Evolutionary conservation across 495 filamentous ascomycete genomes (phyloP), one percentile per base, ranked within the genome.

Genomic region (Tuber borchii): DNA sequence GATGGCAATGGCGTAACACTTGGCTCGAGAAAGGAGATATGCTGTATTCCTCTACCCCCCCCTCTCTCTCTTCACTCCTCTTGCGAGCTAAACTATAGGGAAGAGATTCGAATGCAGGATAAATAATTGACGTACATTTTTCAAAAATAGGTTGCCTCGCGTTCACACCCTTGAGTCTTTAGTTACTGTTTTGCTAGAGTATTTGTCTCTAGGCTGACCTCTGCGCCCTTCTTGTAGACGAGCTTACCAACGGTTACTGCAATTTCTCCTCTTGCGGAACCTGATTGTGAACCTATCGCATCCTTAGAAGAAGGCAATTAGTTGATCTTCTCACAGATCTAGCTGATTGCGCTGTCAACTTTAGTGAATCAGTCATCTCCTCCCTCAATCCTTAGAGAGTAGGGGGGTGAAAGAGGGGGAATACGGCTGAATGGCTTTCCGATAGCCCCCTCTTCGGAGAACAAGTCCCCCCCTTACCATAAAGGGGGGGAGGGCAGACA

Each of bases 291-390:
- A 40, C 87, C 87, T 70, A 89, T 84, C 34, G 79, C 68, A 14
- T 87, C 86, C 17, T 86, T 84, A 73, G 85, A 86, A 48, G 78
- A 85, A 69, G 89, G 83, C 0, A 87, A 87, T 0, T 88, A 89
- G n/a, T 88, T 88, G 12, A 90, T 75, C 48, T 82, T 85, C 72
- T 90, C 83, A 9, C 85, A 87, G 9, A 84, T 84, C 44, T 86
- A 85, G 22, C 88, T 87, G 46, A 90, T 84, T 0, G 84, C 82
- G 39, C 89, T 88, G 20, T 89, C 84, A 19, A 86, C 81, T 82
- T 22, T 7, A 6, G 26, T 71, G 1, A 31, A 22, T 8, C 1
- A 42, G 45, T 80, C 71, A 74, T 51, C 26, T 42, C 68, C 14
- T 19, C n/a, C 48, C 39, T 8, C 6, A 22, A 61, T 42, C 20